Percentiles rank a stretch among this genome's conserved stretches.
These are phyloP conservation scores for Pachysandra terminalis DNA, from an alignment of 164 flowering plant species.

Conservation along the genomic window DNA sequence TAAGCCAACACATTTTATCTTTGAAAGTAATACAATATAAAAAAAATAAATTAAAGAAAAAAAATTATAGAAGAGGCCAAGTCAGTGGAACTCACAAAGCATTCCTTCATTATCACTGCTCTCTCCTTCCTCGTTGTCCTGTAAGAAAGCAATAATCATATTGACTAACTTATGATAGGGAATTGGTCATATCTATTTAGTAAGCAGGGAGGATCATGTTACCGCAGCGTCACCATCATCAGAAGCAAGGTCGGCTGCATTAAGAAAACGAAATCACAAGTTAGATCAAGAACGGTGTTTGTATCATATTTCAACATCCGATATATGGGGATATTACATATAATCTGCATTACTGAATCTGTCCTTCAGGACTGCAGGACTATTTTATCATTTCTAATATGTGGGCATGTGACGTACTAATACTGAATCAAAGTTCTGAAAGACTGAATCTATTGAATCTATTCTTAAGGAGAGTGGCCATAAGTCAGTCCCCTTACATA, in stretches of 20 bases:
- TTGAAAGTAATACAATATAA: neutral
- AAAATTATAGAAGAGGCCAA: neutral
- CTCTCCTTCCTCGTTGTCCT: slow-evolving; percentile 47
- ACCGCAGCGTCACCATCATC: slow-evolving; percentile 47
- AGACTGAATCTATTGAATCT: too few species aligned
- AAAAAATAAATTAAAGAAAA: too few species aligned
- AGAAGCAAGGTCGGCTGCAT: slow-evolving; percentile 40
- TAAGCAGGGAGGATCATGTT: slow-evolving; percentile 11
- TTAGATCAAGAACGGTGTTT: neutral
- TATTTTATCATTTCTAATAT: too few species aligned
- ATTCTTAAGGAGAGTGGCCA: too few species aligned
- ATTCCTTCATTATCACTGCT: slow-evolving; percentile 80
- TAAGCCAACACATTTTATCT: neutral
- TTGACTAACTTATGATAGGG: neutral
- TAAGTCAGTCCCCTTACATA: too few species aligned
- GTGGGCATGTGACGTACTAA: too few species aligned
- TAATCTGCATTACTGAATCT: too few species aligned
- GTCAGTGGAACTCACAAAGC: slow-evolving; percentile 59
- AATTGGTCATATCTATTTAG: neutral
- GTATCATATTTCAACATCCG: neutral
- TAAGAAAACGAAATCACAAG: slow-evolving; percentile 1
- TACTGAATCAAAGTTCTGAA: too few species aligned
- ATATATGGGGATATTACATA: neutral
- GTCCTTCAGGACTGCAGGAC: too few species aligned
- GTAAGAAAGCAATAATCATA: slow-evolving; percentile 14